Base-by-base conservation (phyloP, 306 rosid species). In the Alnus rubra region DNA sequence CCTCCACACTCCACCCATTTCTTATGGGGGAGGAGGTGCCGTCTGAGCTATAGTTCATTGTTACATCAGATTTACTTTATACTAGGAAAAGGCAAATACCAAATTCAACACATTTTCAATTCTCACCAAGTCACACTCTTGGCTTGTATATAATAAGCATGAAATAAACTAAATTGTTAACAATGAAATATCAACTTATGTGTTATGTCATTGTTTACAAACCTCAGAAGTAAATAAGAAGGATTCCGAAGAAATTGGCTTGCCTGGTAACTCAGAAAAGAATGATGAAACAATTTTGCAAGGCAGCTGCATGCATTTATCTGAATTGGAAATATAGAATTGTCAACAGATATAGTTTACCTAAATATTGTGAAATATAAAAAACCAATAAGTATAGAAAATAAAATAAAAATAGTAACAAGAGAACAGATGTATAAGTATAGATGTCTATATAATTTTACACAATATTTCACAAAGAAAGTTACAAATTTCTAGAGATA, bases 201-300 rank as follows among this genome's bases (percentile, higher is more conserved):
- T 30, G 65, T 35, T 65, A 30, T 76, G 44, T 55, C 69, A 69
- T 62, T n/a, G 19, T 37, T 28, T 55, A 76, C 81, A 2, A 64
- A 85, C 88, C 90, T 87, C 85, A 77, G 90, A 82, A 74, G 81
- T 80, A 78, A 74, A 87, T 67, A 80, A 71, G 75, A 87, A 79
- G 85, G 50, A 52, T 74, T 79, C 51, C 1, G 81, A 74, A 78
- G 87, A 78, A 80, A 79, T 56, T 59, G 82, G 88, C 69, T 77
- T 42, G 53, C 85, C 85, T 58, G 59, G 79, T 58, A 75, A 56
- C 83, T 87, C 82, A 30, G 50, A 53, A 72, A 84, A 74, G 63
- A 84, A 65, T 50, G 86, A 82, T 49, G 90, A 82, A 35, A 79
- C 77, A 53, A 74, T 78, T 70, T 75, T 80, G 84, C 90, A 87